phyloP scores from a whole-genome alignment of 441 rosid genomes.

The Raphanus hybrid region DNA sequence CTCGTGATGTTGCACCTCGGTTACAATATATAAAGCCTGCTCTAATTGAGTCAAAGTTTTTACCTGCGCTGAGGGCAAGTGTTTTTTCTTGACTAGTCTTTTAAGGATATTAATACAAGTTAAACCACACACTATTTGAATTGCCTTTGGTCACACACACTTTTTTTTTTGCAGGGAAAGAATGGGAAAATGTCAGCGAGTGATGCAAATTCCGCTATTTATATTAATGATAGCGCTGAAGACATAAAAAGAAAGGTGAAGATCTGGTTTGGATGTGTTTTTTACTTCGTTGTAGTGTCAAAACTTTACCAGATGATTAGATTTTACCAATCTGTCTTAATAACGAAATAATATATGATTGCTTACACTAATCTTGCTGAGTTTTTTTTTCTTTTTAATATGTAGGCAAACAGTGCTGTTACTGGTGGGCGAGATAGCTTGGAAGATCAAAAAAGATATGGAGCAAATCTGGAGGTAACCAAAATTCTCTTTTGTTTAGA shows the following conservation, averaged over 20 bases:
- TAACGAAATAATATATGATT: background rate
- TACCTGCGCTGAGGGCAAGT: background rate
- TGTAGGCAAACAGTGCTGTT: background rate
- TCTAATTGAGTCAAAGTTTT: background rate
- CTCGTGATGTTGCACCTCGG: slow-evolving; percentile 1
- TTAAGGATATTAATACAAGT: background rate
- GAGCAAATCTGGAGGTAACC: background rate
- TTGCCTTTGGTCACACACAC: too few species aligned
- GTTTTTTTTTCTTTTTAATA: background rate
- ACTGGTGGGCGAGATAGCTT: background rate
- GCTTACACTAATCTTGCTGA: background rate
- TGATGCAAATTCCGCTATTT: slow-evolving; percentile 3
- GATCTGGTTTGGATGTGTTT: too few species aligned
- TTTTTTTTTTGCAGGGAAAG: background rate
- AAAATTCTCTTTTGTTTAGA: background rate
- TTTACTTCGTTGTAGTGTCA: background rate
- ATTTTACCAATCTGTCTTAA: background rate
- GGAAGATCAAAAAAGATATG: background rate
- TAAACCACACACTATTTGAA: background rate
- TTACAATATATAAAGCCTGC: background rate
- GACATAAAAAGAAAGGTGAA: background rate
- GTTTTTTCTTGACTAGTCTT: too few species aligned
- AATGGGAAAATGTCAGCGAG: background rate
- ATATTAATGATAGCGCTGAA: background rate
- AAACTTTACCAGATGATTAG: background rate